Base-by-base conservation (phyloP, 2,329 filamentous ascomycete species). In the Parastagonospora nodorum region DNA sequence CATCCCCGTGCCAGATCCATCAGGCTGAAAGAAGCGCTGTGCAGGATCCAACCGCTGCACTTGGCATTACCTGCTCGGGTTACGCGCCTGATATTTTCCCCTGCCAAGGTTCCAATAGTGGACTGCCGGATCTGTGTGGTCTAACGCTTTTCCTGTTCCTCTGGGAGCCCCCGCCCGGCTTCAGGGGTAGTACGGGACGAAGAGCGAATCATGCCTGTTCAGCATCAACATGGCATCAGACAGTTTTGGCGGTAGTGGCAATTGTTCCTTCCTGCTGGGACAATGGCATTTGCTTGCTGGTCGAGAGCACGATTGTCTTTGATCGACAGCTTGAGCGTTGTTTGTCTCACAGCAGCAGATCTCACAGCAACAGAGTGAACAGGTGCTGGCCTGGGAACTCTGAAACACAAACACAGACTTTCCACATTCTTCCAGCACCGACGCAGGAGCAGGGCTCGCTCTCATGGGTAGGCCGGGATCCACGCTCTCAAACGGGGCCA, bases 61-160 rank as follows among this genome's bases (percentile, higher is more conserved):
- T 50, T 53, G 55, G 49, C 50, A 19, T 45, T 37, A 40, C 50
- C 58, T 41, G 7, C 42, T 38, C 30, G 14, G 45, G 33, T 48
- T 42, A 38, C 48, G 32, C 33, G 35, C 42, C 38, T 35, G 51
- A 51, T 56, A 43, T 42, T 55, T 50, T 61, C 64, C 63, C 69
- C 68, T 72, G 69, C 68, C 67, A 72, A 72, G 69, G 28, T 30
- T 15, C 27, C 46, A 27, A 50, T 39, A 45, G 58, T 55, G 55
- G 53, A 45, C 35, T 53, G 30, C 42, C 42, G 46, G 43, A 51
- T 47, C 36, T 50, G 45, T 45, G 47, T 57, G 49, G 48, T 45
- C 37, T 46, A 49, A 52, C 59, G 63, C 60, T 47, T 62, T 55
- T 52, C 62, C 58, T 67, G 67, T 68, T 66, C 61, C 61, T 67